Percentiles rank a stretch among this genome's conserved stretches.
Conservation (phyloP, 805 yeast genomes). For the Nakazawaea ishiwadae region DNA sequence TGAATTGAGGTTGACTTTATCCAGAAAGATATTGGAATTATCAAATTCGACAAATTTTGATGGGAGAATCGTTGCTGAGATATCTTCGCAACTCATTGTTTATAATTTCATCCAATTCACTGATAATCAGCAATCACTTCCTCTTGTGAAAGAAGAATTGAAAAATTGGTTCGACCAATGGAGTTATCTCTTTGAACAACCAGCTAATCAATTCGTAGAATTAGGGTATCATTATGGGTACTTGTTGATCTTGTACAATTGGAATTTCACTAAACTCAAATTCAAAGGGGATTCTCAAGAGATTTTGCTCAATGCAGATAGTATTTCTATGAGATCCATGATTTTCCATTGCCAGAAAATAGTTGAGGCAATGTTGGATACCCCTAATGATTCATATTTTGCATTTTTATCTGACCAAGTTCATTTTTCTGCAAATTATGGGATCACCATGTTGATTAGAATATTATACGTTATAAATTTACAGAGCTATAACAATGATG, state of each 20-base stretch:
- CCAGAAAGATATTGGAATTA: conserved; percentile 49
- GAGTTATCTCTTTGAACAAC: conserved; percentile 65
- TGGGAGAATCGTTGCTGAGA: conserved; percentile 78
- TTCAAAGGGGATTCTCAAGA: not conserved
- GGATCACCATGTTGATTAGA: conserved; percentile 33
- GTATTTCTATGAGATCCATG: conserved; percentile 27
- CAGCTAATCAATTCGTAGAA: conserved; percentile 70
- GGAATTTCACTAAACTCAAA: conserved; percentile 19
- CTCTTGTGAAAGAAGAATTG: conserved; percentile 42
- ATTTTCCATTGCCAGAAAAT: conserved; percentile 37
- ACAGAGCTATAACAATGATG: conserved; percentile 3
- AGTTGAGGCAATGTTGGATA: conserved; percentile 33
- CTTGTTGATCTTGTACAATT: conserved; percentile 43
- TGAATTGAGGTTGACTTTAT: conserved; percentile 46
- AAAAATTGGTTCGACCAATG: conserved; percentile 62
- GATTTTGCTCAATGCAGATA: conserved; percentile 13
- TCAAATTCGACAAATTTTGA: conserved; percentile 71
- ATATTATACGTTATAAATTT: conserved; percentile 16
- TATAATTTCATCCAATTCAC: conserved; percentile 50
- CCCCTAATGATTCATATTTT: conserved; percentile 51
- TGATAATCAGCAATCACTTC: conserved; percentile 22
- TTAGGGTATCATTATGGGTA: conserved; percentile 62
- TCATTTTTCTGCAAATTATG: conserved; percentile 46
- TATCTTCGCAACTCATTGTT: conserved; percentile 51
- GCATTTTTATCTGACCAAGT: conserved; percentile 70